Conservation (phyloP, 768 basidiomycete genomes). For the Hericium alpestre region DNA sequence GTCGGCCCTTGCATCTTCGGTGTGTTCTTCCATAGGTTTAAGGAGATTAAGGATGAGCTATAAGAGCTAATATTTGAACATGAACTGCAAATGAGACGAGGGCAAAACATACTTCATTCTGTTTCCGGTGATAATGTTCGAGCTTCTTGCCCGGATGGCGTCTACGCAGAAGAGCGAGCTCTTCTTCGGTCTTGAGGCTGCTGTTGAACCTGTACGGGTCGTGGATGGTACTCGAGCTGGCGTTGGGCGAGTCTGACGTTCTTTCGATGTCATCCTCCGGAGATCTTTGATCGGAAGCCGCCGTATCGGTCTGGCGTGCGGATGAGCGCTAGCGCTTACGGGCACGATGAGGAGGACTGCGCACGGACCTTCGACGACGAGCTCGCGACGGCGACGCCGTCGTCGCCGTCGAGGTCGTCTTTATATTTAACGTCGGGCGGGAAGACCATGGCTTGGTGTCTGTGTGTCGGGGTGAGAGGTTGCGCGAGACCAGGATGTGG, state of each 20-base stretch:
- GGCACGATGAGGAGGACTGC: not conserved
- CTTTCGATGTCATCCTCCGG: conserved; percentile 28
- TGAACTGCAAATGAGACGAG: not conserved
- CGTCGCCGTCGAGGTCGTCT: not conserved
- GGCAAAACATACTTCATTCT: conserved; percentile 51
- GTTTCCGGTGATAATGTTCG: conserved; percentile 55
- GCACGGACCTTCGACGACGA: not conserved
- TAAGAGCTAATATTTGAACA: not conserved
- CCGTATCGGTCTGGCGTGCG: conserved; percentile 7
- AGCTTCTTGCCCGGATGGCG: conserved; percentile 59
- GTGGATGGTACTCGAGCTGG: conserved; percentile 13
- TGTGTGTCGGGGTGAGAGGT: not conserved
- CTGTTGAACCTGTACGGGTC: conserved; percentile 66
- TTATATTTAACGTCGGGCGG: not conserved
- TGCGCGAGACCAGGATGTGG: not conserved
- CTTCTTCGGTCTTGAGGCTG: conserved; percentile 50
- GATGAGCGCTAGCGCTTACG: not conserved
- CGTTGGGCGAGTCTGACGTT: conserved; percentile 23
- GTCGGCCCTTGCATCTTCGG: conserved; percentile 65
- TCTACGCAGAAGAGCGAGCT: conserved; percentile 51
- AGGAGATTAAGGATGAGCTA: conserved; percentile 82
- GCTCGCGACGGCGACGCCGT: not conserved
- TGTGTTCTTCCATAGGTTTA: conserved; percentile 85
- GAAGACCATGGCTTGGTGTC: not conserved
- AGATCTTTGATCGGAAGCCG: conserved; percentile 10